phyloP scores from a whole-genome alignment of 2,329 filamentous ascomycete species.

The Teratosphaeria gauchensis region DNA sequence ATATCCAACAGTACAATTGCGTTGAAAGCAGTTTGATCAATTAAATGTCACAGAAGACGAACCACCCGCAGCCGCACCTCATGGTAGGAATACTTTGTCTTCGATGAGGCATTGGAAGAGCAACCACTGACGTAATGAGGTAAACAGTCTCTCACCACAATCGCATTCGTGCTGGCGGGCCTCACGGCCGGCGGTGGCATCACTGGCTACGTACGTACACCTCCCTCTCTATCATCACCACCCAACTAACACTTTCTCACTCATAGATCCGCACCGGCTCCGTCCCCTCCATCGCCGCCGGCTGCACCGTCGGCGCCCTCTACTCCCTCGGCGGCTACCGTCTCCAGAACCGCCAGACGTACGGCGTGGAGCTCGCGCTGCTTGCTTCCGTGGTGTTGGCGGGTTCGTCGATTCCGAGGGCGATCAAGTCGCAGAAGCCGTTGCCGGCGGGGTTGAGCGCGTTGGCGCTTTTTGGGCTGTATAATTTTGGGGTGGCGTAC shows the following conservation, averaged over 20 bases:
- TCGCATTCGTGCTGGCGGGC: conserved; percentile 68
- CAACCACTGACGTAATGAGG: background rate
- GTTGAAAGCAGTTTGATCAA: background rate
- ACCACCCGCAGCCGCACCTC: background rate
- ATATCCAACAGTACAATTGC: background rate
- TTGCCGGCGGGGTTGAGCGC: conserved; percentile 72
- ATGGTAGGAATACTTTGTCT: background rate
- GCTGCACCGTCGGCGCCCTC: conserved; percentile 67
- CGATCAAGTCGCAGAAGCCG: conserved; percentile 73
- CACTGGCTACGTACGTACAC: conserved; percentile 54
- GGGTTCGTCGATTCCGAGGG: conserved; percentile 75
- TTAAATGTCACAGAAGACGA: background rate
- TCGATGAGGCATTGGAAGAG: background rate
- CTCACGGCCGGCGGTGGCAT: conserved; percentile 81
- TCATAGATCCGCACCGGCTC: conserved; percentile 61
- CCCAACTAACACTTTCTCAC: background rate
- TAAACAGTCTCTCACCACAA: conserved; percentile 19
- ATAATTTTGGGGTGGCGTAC: conserved; percentile 67
- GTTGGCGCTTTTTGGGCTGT: conserved; percentile 67
- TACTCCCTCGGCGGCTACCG: conserved; percentile 76
- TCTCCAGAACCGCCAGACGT: conserved; percentile 63
- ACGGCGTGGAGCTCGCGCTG: conserved; percentile 81
- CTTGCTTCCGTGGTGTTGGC: conserved; percentile 78
- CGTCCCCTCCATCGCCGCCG: conserved; percentile 75
- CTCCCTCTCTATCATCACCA: background rate